Evolutionary conservation across 495 filamentous ascomycete species (phyloP), one percentile per base, ranked within the genome.

Genomic region (Glutinoglossum americanum): DNA sequence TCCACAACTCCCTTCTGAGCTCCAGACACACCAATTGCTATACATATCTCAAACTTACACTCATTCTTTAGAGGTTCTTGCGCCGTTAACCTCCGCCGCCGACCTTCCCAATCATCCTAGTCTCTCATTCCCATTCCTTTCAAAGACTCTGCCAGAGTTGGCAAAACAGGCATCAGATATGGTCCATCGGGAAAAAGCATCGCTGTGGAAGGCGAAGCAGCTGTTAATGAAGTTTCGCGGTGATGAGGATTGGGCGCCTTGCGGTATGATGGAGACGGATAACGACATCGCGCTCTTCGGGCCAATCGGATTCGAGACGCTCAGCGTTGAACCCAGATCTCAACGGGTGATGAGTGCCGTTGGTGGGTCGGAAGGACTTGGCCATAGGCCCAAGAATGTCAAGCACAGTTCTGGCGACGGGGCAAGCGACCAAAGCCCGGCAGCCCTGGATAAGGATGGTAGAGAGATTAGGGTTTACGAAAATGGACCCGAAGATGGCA

Each of bases 91-190:
- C 56, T 76, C 87, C 57, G 83, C 88, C 25, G 84, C 88, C 54
- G 87, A 94, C 66, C 76, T 99, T 33, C 80, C 86, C 3, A 75
- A 70, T 39, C 92, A 99, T 64, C 89, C 89, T 60, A 83, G 85
- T 2, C 68, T 95, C 55, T 88, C 88, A 33, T 76, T 81, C 63
- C 78, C 89, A 0, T 97, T 93, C 69, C 83, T 72, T 1, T 89
- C 86, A 10, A 81, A 80, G 59, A 84, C 84, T 3, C 75, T 99
- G n/a, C 80, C 79, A 45, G 77, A 90, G 56, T 80, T 99, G 68
- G 80, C 80, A 11, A 72, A 74, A 39, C 78, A 89, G 35, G 78
- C 75, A 57, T 78, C 73, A 61, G 75, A 73, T 64, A 84, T 87
- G 60, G 74, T 89, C 59, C 84, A 85, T 28, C 82, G 83, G 65